Conservation (phyloP, 345 rosid species). For the Syzygium oleosum region DNA sequence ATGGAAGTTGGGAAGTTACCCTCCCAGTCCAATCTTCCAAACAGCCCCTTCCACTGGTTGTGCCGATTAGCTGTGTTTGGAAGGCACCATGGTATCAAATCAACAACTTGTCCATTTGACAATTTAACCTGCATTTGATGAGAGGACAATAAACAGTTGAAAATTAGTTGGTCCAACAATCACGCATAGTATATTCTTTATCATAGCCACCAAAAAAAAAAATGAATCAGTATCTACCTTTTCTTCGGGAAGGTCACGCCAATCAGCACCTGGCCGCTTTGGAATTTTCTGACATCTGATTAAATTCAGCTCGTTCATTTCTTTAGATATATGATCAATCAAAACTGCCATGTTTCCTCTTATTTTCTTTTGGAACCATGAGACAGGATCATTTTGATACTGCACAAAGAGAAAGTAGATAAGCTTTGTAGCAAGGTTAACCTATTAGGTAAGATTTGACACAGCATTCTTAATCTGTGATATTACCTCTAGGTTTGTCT, state of each 20-base stretch:
- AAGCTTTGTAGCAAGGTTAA: neutral
- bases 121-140: constrained; percentile 36
- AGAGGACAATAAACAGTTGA: neutral
- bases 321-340: constrained; percentile 73
- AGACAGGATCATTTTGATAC: constrained; percentile 52
- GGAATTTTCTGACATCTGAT: constrained; percentile 69
- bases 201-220: neutral
- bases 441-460: neutral
- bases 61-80: constrained; percentile 71
- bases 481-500: constrained; percentile 34
- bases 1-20: constrained; percentile 90
- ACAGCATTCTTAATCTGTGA: neutral
- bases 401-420: constrained; percentile 13
- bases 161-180: neutral
- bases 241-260: constrained; percentile 78
- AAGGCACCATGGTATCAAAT: constrained; percentile 71
- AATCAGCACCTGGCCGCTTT: constrained; percentile 84
- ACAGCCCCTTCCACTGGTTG: constrained; percentile 89
- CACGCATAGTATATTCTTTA: neutral
- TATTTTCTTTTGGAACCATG: constrained; percentile 78
- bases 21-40: constrained; percentile 86
- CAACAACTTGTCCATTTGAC: constrained; percentile 53
- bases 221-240: constrained; percentile 25
- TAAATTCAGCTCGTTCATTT: constrained; percentile 72
- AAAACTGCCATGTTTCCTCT: constrained; percentile 40